Evolutionary conservation across 352 stramenopile species (phyloP), one percentile per base, ranked within the genome.

Genomic region (Phytophthora tentaculata): DNA sequence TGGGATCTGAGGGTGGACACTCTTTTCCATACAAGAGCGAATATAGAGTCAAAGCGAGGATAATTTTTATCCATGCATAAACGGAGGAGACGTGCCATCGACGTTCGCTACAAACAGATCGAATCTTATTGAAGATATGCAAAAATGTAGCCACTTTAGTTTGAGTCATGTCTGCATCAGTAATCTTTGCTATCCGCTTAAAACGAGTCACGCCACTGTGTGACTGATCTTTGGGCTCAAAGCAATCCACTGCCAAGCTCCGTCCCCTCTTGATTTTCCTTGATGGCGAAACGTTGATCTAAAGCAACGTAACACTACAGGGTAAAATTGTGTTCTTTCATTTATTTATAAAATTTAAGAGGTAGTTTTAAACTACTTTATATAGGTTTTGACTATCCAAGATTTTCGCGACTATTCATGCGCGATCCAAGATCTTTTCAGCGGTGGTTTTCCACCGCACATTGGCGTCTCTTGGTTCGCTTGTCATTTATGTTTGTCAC

Each of bases 101-200:
- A 49, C 24, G 19, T 60, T 60, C 53, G 3, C 37, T 51, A 19
- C 22, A 60, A 60, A 60, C 53, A 60, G 53, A 43, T 43, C 17
- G 35, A 19, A 0, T 6, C 6, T 43, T n/a, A 1, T 43, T 60
- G 39, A 60, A 60, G 37, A 60, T 50, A 26, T 28, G 14, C 29
- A 43, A 43, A 43, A 13, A 43, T 43, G 35, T 43, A 43, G 35
- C 35, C 35, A 43, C 35, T 43, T 43, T 2, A 19, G 12, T 17
- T 43, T 43, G 32, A 39, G 32, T 39, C 1, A 39, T 14, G 32
- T 8, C 4, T 37, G 29, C 29, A 9, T 37, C n/a, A n/a, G n/a
- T n/a, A n/a, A n/a, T n/a, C n/a, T n/a, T n/a, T n/a, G n/a, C n/a
- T n/a, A n/a, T n/a, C n/a, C n/a, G n/a, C n/a, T n/a, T n/a, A n/a